Conservation (phyloP, 352 stramenopile genomes). For the Phytopythium boreale region DNA sequence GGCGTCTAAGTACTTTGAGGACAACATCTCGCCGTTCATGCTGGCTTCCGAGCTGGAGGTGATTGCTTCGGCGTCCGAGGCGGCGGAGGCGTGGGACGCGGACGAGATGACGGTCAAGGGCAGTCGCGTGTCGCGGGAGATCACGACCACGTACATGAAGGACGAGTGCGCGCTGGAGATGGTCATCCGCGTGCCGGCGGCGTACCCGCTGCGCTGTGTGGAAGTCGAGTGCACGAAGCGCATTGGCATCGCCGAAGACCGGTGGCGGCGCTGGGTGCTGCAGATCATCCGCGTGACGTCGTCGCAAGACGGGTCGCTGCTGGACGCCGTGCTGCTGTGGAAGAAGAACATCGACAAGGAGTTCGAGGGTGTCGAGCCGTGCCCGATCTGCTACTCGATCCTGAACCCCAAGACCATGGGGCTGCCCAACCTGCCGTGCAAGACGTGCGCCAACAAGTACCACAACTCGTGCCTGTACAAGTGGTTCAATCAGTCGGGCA, state of each 20-base stretch:
- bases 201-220: conserved; percentile 89
- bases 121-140: conserved; percentile 84
- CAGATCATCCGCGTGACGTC: conserved; percentile 91
- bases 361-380: conserved; percentile 91
- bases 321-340: conserved; percentile 91
- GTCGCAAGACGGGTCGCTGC: conserved; percentile 85
- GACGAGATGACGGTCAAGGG: conserved; percentile 87
- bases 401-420: conserved; percentile 90
- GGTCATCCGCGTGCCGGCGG: conserved; percentile 82
- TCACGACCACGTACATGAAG: conserved; percentile 92
- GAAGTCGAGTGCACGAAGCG: conserved; percentile 90
- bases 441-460: conserved; percentile 92
- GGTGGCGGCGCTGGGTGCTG: conserved; percentile 91
- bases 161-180: conserved; percentile 91
- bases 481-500: conserved; percentile 93
- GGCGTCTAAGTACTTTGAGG: conserved; percentile 87
- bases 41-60: conserved; percentile 71
- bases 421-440: conserved; percentile 86
- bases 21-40: conserved; percentile 82
- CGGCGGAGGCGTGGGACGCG: conserved; percentile 52
- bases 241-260: conserved; percentile 89
- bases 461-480: conserved; percentile 93
- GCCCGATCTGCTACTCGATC: conserved; percentile 92
- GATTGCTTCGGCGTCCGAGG: conserved; percentile 61
- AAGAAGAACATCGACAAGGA: conserved; percentile 92